Evolutionary conservation across 352 stramenopile genomes (phyloP).

Genomic region (Blastocystis hominis): DNA sequence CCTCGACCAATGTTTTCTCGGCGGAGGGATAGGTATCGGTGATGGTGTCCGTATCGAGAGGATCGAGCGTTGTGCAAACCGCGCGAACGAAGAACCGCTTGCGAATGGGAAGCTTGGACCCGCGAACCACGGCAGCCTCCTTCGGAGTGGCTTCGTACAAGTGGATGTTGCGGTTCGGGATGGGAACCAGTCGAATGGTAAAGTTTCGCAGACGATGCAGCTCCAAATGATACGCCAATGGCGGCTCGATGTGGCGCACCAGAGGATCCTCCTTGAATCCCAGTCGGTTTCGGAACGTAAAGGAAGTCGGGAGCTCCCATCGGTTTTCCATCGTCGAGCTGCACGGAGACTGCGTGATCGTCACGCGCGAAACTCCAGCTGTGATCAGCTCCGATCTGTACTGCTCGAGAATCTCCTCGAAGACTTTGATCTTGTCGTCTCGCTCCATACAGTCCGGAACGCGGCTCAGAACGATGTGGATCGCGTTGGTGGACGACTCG

Average conservation of each 20-base stretch:
- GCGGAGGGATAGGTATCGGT: slow-evolving; percentile 78
- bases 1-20: slow-evolving; percentile 92
- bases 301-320: slow-evolving; percentile 65
- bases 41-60: slow-evolving; percentile 63
- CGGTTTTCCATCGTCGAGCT: not conserved
- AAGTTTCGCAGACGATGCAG: slow-evolving; percentile 92
- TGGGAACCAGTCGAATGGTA: slow-evolving; percentile 77
- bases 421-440: not conserved
- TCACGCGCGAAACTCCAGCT: not conserved
- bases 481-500: not conserved
- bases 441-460: not conserved
- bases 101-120: not conserved
- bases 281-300: slow-evolving; percentile 73
- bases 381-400: not conserved
- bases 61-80: slow-evolving; percentile 74
- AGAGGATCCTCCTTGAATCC: slow-evolving; percentile 91
- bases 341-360: not conserved
- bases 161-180: slow-evolving; percentile 82
- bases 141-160: slow-evolving; percentile 84
- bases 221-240: slow-evolving; percentile 93
- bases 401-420: not conserved
- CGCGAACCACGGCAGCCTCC: slow-evolving; percentile 72
- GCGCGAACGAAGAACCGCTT: slow-evolving; percentile 88
- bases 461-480: slow-evolving; percentile 3
- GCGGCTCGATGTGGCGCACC: slow-evolving; percentile 93